These are phyloP conservation scores for Escovopsis weberi DNA, from an alignment of 2,329 filamentous ascomycete species.

Conservation along the genomic window DNA sequence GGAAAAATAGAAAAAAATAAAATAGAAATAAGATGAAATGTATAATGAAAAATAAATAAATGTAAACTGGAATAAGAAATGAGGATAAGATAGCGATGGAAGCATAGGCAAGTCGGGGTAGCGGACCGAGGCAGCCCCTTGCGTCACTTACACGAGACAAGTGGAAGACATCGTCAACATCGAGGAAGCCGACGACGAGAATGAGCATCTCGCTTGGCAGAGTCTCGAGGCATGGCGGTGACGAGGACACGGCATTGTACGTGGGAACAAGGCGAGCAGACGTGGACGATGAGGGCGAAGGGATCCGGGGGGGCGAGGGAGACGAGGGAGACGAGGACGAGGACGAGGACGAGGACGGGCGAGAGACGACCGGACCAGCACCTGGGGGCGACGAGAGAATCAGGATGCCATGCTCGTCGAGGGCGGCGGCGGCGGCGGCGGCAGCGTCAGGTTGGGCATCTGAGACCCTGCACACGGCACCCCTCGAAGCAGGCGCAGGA, in stretches of 20 bases:
- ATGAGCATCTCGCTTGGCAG: conserved; percentile 44
- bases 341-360: conserved; percentile 1
- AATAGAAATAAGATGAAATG: background rate
- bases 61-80: no score
- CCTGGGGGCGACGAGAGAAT: conserved; percentile 1
- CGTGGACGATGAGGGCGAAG: no score
- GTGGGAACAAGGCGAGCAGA: background rate
- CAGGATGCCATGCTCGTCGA: conserved; percentile 3
- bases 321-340: background rate
- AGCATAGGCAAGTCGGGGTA: no score
- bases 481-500: background rate
- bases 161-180: conserved; percentile 41
- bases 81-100: no score
- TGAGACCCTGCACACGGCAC: background rate
- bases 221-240: conserved; percentile 17
- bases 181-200: conserved; percentile 40
- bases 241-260: background rate
- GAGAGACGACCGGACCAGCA: background rate
- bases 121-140: background rate
- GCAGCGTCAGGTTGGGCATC: conserved; percentile 12
- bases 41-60: background rate
- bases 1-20: background rate
- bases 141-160: conserved; percentile 37
- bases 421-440: conserved; percentile 2
- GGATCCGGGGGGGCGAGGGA: background rate